Evolutionary conservation across 768 basidiomycete genomes (phyloP), one percentile per base, ranked within the genome.

Genomic region (Lentinus brumalis): DNA sequence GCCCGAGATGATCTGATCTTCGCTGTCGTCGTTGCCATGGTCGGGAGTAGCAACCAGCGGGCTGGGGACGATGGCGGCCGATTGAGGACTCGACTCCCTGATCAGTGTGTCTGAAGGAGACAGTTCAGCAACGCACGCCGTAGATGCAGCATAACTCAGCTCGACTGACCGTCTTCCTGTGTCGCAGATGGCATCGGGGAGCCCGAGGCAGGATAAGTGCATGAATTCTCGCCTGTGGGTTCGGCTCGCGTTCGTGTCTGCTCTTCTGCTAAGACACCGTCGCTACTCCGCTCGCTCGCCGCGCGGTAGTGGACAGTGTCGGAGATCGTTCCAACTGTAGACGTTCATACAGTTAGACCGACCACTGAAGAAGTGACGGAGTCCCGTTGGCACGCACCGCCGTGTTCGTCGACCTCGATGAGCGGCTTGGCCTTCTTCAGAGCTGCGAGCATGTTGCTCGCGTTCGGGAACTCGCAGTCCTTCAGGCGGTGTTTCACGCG

Each of bases 301-400:
- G 29, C 12, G 21, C 21, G 46, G 21, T 47, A 47, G 21, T 57
- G n/a, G n/a, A n/a, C n/a, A n/a, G n/a, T 47, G 18, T 40, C 18
- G 31, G 56, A 57, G 11, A 57, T n/a, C n/a, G 49, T 57, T 11
- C 56, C 56, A 3, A 50, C 56, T 26, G n/a, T n/a, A n/a, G n/a
- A n/a, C n/a, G n/a, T n/a, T n/a, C n/a, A n/a, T n/a, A n/a, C n/a
- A n/a, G n/a, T n/a, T 3, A 4, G 18, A 46, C n/a, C n/a, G n/a
- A n/a, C n/a, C n/a, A n/a, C n/a, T n/a, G n/a, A 46, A 46, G 16
- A 21, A 46, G 9, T n/a, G 4, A 46, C 3, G 18, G 14, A 10
- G 4, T 9, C 1, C 21, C 12, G 12, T 50, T 30, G 32, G 30
- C 15, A 53, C 51, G 6, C 2, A 53, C 51, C 32, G 4, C 40